Conservation (phyloP, 2,329 filamentous ascomycete species). For the Geosmithia putterillii region DNA sequence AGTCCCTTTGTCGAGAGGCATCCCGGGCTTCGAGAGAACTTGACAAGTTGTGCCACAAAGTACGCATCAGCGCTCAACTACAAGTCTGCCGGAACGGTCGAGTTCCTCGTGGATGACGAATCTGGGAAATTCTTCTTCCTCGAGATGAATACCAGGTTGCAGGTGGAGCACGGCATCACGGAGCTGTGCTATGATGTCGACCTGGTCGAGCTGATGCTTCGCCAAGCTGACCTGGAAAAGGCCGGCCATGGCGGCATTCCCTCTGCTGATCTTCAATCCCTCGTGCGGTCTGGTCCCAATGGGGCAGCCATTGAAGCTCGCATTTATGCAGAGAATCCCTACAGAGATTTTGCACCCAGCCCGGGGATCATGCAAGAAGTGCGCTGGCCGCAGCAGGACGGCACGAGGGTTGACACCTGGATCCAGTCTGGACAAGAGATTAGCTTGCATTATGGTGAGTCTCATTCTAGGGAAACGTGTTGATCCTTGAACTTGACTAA, state of each 20-base stretch:
- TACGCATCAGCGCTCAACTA: conserved; percentile 24
- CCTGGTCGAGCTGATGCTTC: conserved; percentile 44
- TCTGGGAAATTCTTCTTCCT: conserved; percentile 23
- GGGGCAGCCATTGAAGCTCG: conserved; percentile 21
- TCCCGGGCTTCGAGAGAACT: conserved; percentile 14
- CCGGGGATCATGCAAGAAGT: conserved; percentile 48
- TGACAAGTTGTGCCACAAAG: conserved; percentile 21
- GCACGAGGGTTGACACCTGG: conserved; percentile 49
- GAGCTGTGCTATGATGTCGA: conserved; percentile 67
- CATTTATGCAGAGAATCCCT: conserved; percentile 35
- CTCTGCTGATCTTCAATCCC: conserved; percentile 1
- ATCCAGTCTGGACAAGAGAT: conserved; percentile 43
- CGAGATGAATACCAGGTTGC: conserved; percentile 28
- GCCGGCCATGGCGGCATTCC: not conserved
- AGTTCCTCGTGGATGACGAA: conserved; percentile 20
- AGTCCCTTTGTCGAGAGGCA: conserved; percentile 13
- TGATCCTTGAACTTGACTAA: not conserved
- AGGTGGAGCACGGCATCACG: conserved; percentile 39
- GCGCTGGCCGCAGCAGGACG: conserved; percentile 32
- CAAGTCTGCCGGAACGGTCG: conserved; percentile 28
- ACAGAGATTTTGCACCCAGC: conserved; percentile 42
- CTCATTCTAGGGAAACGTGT: too few species aligned
- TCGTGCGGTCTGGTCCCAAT: conserved; percentile 5
- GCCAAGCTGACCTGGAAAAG: conserved; percentile 13
- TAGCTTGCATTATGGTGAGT: conserved; percentile 34